These are phyloP conservation scores for Trichoderma asperelloides DNA, from an alignment of 495 filamentous ascomycete species.

Conservation along the genomic window DNA sequence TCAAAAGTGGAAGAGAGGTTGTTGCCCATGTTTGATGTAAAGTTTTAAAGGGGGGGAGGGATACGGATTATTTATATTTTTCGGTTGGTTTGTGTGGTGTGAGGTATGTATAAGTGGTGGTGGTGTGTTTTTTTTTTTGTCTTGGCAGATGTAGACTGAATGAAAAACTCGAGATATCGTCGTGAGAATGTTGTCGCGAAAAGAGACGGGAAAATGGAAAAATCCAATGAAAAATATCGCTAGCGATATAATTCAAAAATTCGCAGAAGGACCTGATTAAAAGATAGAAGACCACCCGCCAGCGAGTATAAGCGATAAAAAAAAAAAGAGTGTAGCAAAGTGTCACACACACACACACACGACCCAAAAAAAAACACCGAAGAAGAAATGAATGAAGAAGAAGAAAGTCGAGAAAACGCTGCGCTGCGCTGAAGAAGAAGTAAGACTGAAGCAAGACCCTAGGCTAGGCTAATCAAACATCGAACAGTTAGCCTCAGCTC, in stretches of 20 bases:
- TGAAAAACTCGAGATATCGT: not conserved
- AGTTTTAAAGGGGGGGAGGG: no score
- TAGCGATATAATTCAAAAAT: not conserved
- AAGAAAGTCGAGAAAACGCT: not conserved
- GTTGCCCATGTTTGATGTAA: constrained; percentile 25
- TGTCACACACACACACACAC: constrained; percentile 10
- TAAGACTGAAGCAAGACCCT: not conserved
- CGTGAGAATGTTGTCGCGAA: not conserved
- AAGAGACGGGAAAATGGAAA: not conserved
- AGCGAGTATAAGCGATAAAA: not conserved
- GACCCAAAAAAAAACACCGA: constrained; percentile 9
- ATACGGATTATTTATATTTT: not conserved
- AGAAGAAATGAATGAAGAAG: constrained; percentile 10
- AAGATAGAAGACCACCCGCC: not conserved
- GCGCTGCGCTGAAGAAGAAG: not conserved
- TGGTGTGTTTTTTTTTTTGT: not conserved
- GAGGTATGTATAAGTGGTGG: not conserved
- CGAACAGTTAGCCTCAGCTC: not conserved
- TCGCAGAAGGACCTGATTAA: not conserved
- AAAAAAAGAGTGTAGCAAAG: not conserved
- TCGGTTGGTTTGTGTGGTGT: not conserved
- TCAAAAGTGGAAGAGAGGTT: constrained; percentile 22
- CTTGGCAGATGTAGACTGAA: not conserved
- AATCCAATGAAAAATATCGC: not conserved
- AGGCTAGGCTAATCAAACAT: not conserved